Evolutionary conservation across 306 rosid genomes (phyloP), one percentile per base, ranked within the genome.

Genomic region (Pueraria montana): DNA sequence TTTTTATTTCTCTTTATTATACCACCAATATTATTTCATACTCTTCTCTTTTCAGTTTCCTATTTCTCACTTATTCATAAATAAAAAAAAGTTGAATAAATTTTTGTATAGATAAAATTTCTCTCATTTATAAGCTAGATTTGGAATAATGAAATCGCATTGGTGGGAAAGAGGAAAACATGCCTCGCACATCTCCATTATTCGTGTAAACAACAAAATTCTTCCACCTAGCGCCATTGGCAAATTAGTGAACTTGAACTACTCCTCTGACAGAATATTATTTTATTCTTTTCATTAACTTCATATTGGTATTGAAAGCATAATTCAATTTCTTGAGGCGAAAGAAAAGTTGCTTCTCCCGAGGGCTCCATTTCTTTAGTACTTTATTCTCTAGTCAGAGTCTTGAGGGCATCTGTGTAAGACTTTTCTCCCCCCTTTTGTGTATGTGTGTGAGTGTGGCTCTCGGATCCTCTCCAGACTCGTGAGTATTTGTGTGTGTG

Each of bases 281-380:
- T 36, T 67, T 20, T 81, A 21, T 68, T 50, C 67, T 58, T 46
- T 24, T 32, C 53, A 76, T 26, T 73, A 85, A 38, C 74, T 83
- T 53, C 36, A 55, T 53, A 50, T 82, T 58, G 46, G 23, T 48
- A 46, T 84, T 84, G 78, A 73, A 69, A 80, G 87, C 88, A 83
- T 78, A 84, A 46, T 80, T 86, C 80, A 77, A 77, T 94, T 68
- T 78, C 97, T 88, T 91, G 88, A 24, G 86, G 87, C 87, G 66
- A 83, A 94, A 94, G 97, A 80, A 91, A 90, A 82, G 96, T 87
- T 82, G 84, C 77, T 72, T 61, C 59, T 93, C 92, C 86, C 91
- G 90, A 89, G 92, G 90, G 70, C 72, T 70, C n/a, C 74, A 84
- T 55, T 80, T 76, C 79, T 79, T 76, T 80, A 75, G 2, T 81